Conservation (phyloP, 352 stramenopile genomes). For the Pythium utonaiense region DNA sequence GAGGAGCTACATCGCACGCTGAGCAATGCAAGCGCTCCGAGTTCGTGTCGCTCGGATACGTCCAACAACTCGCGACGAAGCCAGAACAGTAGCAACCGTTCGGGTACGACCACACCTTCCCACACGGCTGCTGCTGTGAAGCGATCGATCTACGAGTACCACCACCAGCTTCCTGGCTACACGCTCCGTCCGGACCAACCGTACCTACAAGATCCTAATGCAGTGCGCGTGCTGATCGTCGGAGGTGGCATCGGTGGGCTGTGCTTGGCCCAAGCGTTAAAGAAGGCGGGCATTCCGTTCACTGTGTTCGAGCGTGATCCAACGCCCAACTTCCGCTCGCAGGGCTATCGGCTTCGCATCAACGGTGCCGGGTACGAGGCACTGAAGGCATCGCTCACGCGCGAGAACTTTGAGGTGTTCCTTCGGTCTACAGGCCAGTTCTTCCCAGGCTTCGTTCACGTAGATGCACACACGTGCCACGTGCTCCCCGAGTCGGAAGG, state of each 20-base stretch:
- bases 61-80: slow-evolving; percentile 6
- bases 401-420: slow-evolving; percentile 56
- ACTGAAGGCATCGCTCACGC: slow-evolving; percentile 40
- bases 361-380: slow-evolving; percentile 57
- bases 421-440: slow-evolving; percentile 50
- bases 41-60: slow-evolving; percentile 14
- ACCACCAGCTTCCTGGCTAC: slow-evolving; percentile 7
- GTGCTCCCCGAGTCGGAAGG: not conserved
- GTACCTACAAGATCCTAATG: not conserved
- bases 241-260: slow-evolving; percentile 55
- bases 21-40: slow-evolving; percentile 13
- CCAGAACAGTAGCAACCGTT: not conserved
- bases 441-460: slow-evolving; percentile 40
- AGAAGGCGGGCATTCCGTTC: slow-evolving; percentile 57
- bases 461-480: slow-evolving; percentile 38
- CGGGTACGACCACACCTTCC: not conserved
- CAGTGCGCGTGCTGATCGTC: slow-evolving; percentile 24
- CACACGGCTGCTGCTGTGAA: not conserved
- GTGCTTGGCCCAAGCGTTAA: slow-evolving; percentile 57
- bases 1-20: slow-evolving; percentile 18
- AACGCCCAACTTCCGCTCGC: slow-evolving; percentile 54
- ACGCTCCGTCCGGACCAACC: not conserved
- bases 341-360: slow-evolving; percentile 62
- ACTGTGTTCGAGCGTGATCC: slow-evolving; percentile 65
- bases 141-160: slow-evolving; percentile 12